A percentile compares a stretch with the other conserved stretches of the same genome.
Conservation (phyloP, 805 yeast genomes). For the Myxozyma sirexii region DNA sequence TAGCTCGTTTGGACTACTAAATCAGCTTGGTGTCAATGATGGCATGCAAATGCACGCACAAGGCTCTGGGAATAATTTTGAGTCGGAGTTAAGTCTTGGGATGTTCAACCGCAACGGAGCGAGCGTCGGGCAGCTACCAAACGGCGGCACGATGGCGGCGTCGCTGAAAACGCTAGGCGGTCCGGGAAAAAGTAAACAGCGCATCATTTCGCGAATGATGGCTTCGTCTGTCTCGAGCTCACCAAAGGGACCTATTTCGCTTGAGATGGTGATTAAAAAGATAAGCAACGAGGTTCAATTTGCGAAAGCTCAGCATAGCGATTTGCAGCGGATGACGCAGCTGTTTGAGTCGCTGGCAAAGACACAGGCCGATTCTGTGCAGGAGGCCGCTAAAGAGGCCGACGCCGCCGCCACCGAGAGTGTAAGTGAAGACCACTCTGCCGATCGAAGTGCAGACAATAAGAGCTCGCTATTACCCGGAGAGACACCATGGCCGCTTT, state of each 20-base stretch:
- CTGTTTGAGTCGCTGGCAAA: constrained; percentile 22
- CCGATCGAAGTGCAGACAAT: background rate
- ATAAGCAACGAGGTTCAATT: constrained; percentile 25
- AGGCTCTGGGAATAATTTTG: background rate
- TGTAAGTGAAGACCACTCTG: background rate
- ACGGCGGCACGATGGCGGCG: constrained; percentile 13
- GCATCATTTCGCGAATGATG: constrained; percentile 32
- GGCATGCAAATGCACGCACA: background rate
- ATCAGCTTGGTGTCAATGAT: background rate
- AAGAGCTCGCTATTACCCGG: no score
- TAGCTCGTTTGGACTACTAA: background rate
- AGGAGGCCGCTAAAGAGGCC: background rate
- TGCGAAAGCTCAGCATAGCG: constrained; percentile 23
- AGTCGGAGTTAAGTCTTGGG: background rate
- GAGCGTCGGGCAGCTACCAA: background rate
- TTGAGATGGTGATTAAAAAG: constrained; percentile 30
- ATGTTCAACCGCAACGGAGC: background rate
- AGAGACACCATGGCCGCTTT: background rate
- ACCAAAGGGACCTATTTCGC: constrained; percentile 29
- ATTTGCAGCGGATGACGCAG: constrained; percentile 26
- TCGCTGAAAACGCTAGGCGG: constrained; percentile 15
- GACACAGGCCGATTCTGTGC: constrained; percentile 9
- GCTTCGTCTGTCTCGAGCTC: constrained; percentile 2
- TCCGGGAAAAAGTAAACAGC: constrained; percentile 17
- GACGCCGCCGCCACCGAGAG: background rate